phyloP scores from a whole-genome alignment of 2,329 filamentous ascomycete genomes.

The Ilyonectria robusta region DNA sequence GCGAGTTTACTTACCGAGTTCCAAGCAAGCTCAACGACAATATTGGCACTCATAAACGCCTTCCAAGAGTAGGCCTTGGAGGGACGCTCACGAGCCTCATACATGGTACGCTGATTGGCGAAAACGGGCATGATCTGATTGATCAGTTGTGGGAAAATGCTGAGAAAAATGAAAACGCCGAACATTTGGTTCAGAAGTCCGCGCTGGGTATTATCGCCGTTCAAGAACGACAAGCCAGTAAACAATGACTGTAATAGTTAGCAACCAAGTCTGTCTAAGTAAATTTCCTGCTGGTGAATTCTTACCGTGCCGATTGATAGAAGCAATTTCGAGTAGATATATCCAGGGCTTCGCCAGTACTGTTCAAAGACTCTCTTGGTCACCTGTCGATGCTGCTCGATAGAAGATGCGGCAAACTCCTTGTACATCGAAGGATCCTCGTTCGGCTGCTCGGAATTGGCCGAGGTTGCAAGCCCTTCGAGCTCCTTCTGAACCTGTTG shows the following conservation, averaged over 20 bases:
- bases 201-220: slow-evolving; percentile 71
- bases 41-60: slow-evolving; percentile 74
- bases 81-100: slow-evolving; percentile 78
- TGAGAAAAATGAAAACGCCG: slow-evolving; percentile 78
- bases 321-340: slow-evolving; percentile 79
- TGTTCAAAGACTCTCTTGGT: slow-evolving; percentile 79
- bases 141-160: slow-evolving; percentile 76
- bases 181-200: slow-evolving; percentile 82
- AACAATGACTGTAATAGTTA: slow-evolving; percentile 61
- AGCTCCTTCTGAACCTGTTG: not conserved
- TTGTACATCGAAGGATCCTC: slow-evolving; percentile 49
- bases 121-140: slow-evolving; percentile 81
- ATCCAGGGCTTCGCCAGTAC: slow-evolving; percentile 83
- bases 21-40: slow-evolving; percentile 76
- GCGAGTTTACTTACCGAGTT: slow-evolving; percentile 66
- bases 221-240: slow-evolving; percentile 78
- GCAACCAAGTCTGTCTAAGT: not conserved
- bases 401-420: slow-evolving; percentile 80
- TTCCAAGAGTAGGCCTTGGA: slow-evolving; percentile 79
- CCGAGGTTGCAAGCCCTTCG: not conserved
- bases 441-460: not conserved
- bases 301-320: slow-evolving; percentile 64
- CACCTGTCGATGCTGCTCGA: slow-evolving; percentile 71
- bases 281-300: not conserved
- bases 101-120: slow-evolving; percentile 76